These are phyloP conservation scores for Torulaspora franciscae DNA, from an alignment of 805 yeast genomes.

Conservation along the genomic window DNA sequence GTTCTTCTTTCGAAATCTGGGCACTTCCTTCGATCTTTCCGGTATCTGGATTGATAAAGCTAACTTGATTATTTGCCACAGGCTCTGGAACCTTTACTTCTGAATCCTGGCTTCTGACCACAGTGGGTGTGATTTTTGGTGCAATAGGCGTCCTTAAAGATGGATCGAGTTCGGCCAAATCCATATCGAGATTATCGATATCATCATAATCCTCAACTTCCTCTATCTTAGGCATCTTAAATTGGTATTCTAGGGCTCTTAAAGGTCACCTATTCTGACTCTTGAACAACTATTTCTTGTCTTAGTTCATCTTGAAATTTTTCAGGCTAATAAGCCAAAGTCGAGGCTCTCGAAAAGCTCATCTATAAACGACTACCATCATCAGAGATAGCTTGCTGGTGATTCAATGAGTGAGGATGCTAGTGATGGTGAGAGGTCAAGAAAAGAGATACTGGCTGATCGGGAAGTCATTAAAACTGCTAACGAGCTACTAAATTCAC, in stretches of 20 bases:
- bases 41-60: conserved; percentile 29
- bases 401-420: conserved; percentile 4
- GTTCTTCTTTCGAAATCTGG: conserved; percentile 48
- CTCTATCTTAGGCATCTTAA: conserved; percentile 62
- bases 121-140: conserved; percentile 56
- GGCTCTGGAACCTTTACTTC: conserved; percentile 16
- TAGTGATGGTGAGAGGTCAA: neutral
- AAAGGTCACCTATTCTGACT: neutral
- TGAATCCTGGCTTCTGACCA: conserved; percentile 57
- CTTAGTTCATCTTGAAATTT: conserved; percentile 1
- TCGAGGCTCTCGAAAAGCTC: neutral
- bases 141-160: conserved; percentile 63
- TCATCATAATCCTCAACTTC: conserved; percentile 75
- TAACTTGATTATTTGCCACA: conserved; percentile 13
- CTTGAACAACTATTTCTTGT: neutral
- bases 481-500: conserved; percentile 33
- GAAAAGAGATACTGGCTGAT: conserved; percentile 3
- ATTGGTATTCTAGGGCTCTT: neutral
- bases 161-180: conserved; percentile 85
- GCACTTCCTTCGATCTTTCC: conserved; percentile 28
- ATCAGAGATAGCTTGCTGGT: neutral
- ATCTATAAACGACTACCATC: neutral
- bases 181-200: conserved; percentile 90
- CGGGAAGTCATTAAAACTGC: conserved; percentile 20
- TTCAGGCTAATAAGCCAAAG: conserved; percentile 1